These are phyloP conservation scores for Phytophthora melonis DNA, from an alignment of 352 stramenopile genomes.

Conservation along the genomic window DNA sequence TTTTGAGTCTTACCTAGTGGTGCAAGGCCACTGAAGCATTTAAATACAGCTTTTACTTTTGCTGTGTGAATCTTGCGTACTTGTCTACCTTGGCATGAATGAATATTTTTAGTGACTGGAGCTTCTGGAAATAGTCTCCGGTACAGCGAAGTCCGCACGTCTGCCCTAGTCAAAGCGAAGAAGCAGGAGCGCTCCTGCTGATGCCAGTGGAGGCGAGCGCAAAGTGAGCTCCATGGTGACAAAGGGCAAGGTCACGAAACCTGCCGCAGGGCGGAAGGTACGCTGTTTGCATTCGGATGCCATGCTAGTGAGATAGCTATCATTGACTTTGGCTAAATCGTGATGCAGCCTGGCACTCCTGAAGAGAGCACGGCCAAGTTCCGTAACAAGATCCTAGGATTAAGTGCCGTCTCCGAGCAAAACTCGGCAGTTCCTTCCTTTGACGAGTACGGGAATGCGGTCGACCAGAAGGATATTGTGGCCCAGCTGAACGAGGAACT, in stretches of 20 bases:
- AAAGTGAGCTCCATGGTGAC: slow-evolving; percentile 23
- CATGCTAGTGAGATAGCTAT: neutral
- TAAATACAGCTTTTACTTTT: too few species aligned
- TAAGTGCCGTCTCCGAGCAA: slow-evolving; percentile 58
- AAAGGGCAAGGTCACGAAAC: slow-evolving; percentile 30
- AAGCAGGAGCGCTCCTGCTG: neutral
- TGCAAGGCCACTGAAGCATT: too few species aligned
- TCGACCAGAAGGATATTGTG: slow-evolving; percentile 61
- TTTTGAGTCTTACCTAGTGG: too few species aligned
- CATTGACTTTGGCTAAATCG: slow-evolving; percentile 2
- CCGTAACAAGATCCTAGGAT: slow-evolving; percentile 59
- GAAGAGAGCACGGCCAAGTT: slow-evolving; percentile 62
- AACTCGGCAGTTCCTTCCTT: slow-evolving; percentile 37
- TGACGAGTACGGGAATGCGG: slow-evolving; percentile 34
- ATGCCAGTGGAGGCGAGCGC: slow-evolving; percentile 6
- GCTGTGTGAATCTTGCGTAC: too few species aligned
- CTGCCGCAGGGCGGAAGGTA: slow-evolving; percentile 32
- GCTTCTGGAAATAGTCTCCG: slow-evolving; percentile 38
- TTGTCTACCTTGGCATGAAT: too few species aligned
- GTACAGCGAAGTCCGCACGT: neutral
- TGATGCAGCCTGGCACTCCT: slow-evolving; percentile 26
- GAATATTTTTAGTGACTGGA: too few species aligned
- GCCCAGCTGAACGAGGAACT: slow-evolving; percentile 73
- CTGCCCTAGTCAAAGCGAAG: neutral
- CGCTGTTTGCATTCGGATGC: neutral